A percentile compares a stretch with the other conserved stretches of the same genome.
Evolutionary conservation across 2,329 filamentous ascomycete species (phyloP).

Genomic region (Neopestalotiopsis sp.): DNA sequence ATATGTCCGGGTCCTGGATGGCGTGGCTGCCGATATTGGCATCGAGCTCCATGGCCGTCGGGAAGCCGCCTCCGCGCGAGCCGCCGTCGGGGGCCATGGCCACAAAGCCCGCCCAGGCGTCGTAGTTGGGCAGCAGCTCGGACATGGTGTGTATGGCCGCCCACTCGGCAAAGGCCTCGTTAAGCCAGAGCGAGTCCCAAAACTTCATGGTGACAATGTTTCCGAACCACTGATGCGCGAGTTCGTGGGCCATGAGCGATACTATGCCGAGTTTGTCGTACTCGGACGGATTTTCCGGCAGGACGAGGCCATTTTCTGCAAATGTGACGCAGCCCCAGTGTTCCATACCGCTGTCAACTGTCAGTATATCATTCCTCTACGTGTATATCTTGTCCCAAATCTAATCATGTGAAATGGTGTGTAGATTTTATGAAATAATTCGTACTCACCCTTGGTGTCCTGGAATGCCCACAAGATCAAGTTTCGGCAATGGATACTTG

Average conservation of each 20-base stretch:
- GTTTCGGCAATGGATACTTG: conserved; percentile 73
- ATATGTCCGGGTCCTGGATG: conserved; percentile 73
- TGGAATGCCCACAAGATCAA: conserved; percentile 77
- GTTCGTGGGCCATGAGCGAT: conserved; percentile 69
- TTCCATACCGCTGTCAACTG: conserved; percentile 71
- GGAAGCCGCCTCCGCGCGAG: neutral
- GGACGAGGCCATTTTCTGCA: conserved; percentile 67
- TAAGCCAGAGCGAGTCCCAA: conserved; percentile 77
- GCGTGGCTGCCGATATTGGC: conserved; percentile 72
- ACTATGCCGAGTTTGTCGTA: conserved; percentile 12
- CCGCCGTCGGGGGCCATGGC: conserved; percentile 6
- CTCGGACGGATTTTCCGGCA: neutral
- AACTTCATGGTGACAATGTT: conserved; percentile 79
- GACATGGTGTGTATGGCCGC: conserved; percentile 22
- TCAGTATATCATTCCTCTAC: neutral
- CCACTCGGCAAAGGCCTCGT: conserved; percentile 78
- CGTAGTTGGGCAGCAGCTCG: conserved; percentile 22
- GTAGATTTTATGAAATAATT: conserved; percentile 48
- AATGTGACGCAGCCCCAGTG: conserved; percentile 78
- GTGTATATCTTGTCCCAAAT: neutral
- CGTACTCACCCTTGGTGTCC: conserved; percentile 31
- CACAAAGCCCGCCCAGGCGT: conserved; percentile 25
- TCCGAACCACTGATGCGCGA: conserved; percentile 79
- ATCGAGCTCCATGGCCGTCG: conserved; percentile 59
- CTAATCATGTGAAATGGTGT: conserved; percentile 29